A percentile compares a stretch with the other conserved stretches of the same genome.
These are phyloP conservation scores for Cercophora samala DNA, from an alignment of 495 filamentous ascomycete genomes.

Conservation along the genomic window DNA sequence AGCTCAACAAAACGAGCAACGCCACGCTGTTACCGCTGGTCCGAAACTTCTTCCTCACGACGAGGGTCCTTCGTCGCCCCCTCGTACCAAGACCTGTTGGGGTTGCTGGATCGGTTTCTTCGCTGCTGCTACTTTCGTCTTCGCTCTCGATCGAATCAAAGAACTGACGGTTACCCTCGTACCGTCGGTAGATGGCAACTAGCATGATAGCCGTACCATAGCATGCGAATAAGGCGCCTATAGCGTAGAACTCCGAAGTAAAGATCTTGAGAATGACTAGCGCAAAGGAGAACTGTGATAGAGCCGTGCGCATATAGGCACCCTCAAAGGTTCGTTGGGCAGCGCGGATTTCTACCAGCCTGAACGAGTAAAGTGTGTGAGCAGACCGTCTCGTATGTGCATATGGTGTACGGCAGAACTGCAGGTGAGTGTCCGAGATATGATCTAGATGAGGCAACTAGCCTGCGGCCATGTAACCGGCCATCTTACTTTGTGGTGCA, in stretches of 20 bases:
- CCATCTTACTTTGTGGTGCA: too few species aligned
- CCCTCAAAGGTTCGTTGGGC: slow-evolving; percentile 96
- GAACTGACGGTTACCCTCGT: slow-evolving; percentile 90
- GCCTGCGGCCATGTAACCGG: background rate
- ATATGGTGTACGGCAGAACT: background rate
- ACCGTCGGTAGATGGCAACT: slow-evolving; percentile 74
- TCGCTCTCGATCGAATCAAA: slow-evolving; percentile 53
- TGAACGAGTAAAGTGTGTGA: slow-evolving; percentile 22
- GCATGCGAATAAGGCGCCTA: slow-evolving; percentile 86
- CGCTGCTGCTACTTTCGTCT: slow-evolving; percentile 53
- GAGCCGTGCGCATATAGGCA: slow-evolving; percentile 90
- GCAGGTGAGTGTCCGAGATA: background rate
- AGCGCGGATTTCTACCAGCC: slow-evolving; percentile 87
- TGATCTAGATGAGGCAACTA: background rate
- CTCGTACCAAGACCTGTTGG: background rate
- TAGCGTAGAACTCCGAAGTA: slow-evolving; percentile 88
- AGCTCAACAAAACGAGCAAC: slow-evolving; percentile 75
- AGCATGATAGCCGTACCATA: slow-evolving; percentile 83
- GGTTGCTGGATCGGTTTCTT: slow-evolving; percentile 16
- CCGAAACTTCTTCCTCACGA: slow-evolving; percentile 68
- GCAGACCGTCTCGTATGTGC: background rate
- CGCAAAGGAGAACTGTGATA: slow-evolving; percentile 91
- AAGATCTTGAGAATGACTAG: slow-evolving; percentile 96
- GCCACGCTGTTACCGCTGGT: slow-evolving; percentile 83
- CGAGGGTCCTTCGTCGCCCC: slow-evolving; percentile 24